Conservation (phyloP, 139 green algal species). For the Spirogloea muscicola region DNA sequence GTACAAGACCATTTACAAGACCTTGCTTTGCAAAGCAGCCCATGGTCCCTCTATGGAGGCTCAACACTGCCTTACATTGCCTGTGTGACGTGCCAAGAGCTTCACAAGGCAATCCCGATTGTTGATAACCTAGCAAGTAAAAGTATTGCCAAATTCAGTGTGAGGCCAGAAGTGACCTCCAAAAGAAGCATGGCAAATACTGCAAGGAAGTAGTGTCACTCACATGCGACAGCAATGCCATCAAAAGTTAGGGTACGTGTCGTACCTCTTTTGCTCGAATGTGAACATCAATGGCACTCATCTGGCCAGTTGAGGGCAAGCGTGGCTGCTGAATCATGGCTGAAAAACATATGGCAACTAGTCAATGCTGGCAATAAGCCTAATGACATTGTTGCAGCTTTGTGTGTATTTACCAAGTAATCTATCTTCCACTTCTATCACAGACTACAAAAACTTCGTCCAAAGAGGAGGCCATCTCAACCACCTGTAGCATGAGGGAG, state of each 20-base stretch:
- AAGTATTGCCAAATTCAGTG: background rate
- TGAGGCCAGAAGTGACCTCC: conserved; percentile 1
- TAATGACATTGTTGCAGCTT: background rate
- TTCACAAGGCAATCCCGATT: conserved; percentile 41
- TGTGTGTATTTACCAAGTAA: background rate
- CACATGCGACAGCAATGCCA: background rate
- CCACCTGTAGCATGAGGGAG: conserved; percentile 71
- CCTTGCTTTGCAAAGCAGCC: conserved; percentile 11
- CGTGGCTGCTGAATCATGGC: conserved; percentile 98
- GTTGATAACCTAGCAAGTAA: conserved; percentile 26
- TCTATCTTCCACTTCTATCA: background rate
- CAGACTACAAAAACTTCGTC: background rate
- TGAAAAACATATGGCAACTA: background rate
- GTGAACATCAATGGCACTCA: conserved; percentile 89
- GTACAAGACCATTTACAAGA: too few species aligned
- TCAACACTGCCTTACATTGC: conserved; percentile 32
- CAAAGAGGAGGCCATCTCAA: background rate
- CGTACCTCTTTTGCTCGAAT: conserved; percentile 94
- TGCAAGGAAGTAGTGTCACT: background rate
- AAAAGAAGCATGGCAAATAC: background rate
- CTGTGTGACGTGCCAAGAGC: conserved; percentile 33
- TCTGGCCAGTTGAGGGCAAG: conserved; percentile 84
- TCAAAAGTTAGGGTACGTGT: background rate
- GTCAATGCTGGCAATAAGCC: background rate
- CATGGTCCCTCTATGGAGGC: too few species aligned